Percentiles rank a stretch among this genome's conserved stretches.
These are phyloP conservation scores for Starmerella stigmatis DNA, from an alignment of 805 yeast genomes.

Conservation along the genomic window DNA sequence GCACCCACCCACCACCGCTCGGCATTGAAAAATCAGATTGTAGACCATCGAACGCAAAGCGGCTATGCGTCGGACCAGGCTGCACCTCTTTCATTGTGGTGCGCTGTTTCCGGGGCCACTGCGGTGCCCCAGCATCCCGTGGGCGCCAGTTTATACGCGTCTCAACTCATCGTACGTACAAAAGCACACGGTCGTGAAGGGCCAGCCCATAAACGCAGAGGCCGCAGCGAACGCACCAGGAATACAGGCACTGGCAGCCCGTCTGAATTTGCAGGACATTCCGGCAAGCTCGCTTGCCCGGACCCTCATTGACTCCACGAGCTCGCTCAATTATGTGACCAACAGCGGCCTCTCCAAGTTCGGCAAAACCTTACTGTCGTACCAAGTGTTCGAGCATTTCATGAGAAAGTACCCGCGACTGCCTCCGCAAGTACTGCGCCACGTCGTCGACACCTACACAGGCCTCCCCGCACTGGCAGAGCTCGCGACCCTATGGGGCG, in stretches of 20 bases:
- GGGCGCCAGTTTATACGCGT: not conserved
- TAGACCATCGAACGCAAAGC: slow-evolving; percentile 1
- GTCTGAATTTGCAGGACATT: slow-evolving; percentile 49
- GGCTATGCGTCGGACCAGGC: slow-evolving; percentile 6
- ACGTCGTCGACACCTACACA: slow-evolving; percentile 65
- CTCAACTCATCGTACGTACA: slow-evolving; percentile 17
- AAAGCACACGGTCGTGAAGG: slow-evolving; percentile 22
- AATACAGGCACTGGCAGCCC: slow-evolving; percentile 66
- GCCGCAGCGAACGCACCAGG: slow-evolving; percentile 54
- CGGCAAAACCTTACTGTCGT: slow-evolving; percentile 68
- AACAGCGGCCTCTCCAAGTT: slow-evolving; percentile 72
- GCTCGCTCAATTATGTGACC: slow-evolving; percentile 45
- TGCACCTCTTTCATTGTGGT: not conserved
- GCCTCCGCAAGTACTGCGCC: slow-evolving; percentile 66
- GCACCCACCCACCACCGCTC: not conserved
- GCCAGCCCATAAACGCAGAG: slow-evolving; percentile 37
- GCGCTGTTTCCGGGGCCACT: slow-evolving; percentile 1
- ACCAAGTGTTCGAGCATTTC: slow-evolving; percentile 64
- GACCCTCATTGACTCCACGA: slow-evolving; percentile 52
- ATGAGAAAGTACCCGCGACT: slow-evolving; percentile 76
- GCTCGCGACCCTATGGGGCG: slow-evolving; percentile 77
- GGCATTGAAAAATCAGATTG: slow-evolving; percentile 1
- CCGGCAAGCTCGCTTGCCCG: slow-evolving; percentile 64
- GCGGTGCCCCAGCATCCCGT: not conserved
- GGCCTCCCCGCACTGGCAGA: slow-evolving; percentile 55